Evolutionary conservation across 169 alveolate species (phyloP).

Genomic region (Toxoplasma gondii): DNA sequence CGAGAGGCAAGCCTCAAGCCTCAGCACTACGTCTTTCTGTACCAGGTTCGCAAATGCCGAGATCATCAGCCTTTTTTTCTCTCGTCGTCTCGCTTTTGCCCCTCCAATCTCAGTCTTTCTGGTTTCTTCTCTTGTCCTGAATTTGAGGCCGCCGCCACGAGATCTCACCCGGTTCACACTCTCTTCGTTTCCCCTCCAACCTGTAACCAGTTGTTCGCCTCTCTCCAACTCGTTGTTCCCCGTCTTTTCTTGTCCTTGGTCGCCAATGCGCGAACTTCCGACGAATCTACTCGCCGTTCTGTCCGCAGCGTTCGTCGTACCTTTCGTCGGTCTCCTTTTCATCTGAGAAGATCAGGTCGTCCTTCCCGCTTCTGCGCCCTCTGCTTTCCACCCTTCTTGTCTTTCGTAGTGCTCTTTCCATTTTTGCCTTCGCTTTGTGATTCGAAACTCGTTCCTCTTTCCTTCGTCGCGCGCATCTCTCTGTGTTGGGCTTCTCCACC

Average conservation of each 20-base stretch:
- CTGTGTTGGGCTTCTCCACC: too few relatives aligned
- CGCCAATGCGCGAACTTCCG: background rate
- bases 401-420: background rate
- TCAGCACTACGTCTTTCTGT: constrained; percentile 43
- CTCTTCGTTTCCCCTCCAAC: too few relatives aligned
- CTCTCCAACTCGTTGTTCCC: too few relatives aligned
- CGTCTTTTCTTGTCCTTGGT: background rate
- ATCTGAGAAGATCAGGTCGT: too few relatives aligned
- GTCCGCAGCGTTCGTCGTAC: background rate
- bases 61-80: background rate
- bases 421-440: too few relatives aligned
- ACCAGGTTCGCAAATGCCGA: background rate
- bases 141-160: background rate
- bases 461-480: too few relatives aligned
- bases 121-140: background rate
- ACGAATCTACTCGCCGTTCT: background rate
- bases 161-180: background rate
- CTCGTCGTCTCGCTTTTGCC: background rate
- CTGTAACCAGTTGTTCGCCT: too few relatives aligned
- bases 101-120: background rate
- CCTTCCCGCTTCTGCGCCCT: too few relatives aligned
- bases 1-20: constrained; percentile 41
- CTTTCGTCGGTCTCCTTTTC: too few relatives aligned
- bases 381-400: background rate
- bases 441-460: too few relatives aligned